Base-by-base conservation (phyloP, 2,329 filamentous ascomycete species). In the Colletotrichum liriopes region DNA sequence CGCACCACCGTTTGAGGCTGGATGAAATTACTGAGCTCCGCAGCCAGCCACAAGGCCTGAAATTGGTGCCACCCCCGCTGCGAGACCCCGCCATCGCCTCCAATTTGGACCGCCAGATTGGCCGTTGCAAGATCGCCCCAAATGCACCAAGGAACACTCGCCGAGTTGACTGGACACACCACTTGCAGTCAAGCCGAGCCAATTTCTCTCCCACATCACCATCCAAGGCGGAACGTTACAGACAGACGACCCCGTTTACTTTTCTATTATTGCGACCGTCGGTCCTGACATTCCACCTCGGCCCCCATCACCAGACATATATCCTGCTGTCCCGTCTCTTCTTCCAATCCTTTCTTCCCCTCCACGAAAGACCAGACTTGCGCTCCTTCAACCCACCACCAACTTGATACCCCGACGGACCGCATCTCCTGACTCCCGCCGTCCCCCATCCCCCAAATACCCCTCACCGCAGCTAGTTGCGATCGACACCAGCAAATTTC, bases 11-110 rank as follows among this genome's bases (percentile, higher is more conserved):
- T 55, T 69, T 68, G 68, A 68, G 47, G 52, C 52, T 60, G 54
- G 52, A 69, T 55, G 62, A 62, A 72, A 72, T 72, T 72, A 69
- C 59, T 72, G 45, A 41, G 65, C 69, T 72, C 69, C 65, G 69
- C 65, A 72, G 69, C 69, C 69, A 69, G 69, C 65, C 69, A 69
- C 65, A 69, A 43, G 45, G 65, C 59, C 60, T 58, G 47, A 65
- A 45, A 72, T 72, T 72, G 59, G 70, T 72, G 70, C 70, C 70
- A 72, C 70, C 70, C 70, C 70, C 70, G 70, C 70, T 72, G 65
- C 65, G 52, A 69, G 70, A 72, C 70, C 70, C 70, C 70, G 65
- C 69, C 69, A 72, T 72, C 59, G 65, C 54, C 52, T 58, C 45
- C 58, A 54, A 63, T 58, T 67, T 66, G 56, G 55, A 23, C 35